Evolutionary conservation across 192 early-diverging fungal species (phyloP).

Genomic region (Phlyctochytrium planicorne): DNA sequence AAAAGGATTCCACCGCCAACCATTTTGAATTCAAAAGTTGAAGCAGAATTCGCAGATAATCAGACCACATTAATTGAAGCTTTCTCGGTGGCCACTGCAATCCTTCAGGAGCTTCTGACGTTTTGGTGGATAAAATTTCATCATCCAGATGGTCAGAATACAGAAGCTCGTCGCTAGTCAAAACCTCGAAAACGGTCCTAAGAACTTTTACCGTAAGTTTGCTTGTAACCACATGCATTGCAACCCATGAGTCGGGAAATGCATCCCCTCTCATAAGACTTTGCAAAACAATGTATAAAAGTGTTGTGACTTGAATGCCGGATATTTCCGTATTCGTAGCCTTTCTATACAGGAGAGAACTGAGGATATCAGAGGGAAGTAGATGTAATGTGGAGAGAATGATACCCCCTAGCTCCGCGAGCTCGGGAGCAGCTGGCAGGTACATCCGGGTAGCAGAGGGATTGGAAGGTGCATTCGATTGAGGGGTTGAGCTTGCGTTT

Average conservation of each 20-base stretch:
- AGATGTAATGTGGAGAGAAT: constrained; percentile 37
- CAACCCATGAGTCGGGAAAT: constrained; percentile 39
- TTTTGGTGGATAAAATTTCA: not conserved
- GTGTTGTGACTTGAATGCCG: constrained; percentile 1
- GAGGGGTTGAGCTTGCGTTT: not conserved
- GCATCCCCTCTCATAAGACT: constrained; percentile 35
- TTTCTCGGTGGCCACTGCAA: constrained; percentile 12
- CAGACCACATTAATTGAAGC: constrained; percentile 36
- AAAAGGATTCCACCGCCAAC: constrained; percentile 57
- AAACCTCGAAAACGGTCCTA: not conserved
- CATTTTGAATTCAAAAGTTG: constrained; percentile 52
- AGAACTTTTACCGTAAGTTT: constrained; percentile 32
- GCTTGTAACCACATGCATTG: constrained; percentile 37
- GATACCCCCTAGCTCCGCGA: constrained; percentile 32
- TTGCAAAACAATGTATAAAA: constrained; percentile 25
- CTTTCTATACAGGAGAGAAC: constrained; percentile 5
- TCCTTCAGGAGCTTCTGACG: not conserved
- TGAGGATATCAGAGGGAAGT: constrained; percentile 10
- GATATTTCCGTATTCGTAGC: not conserved
- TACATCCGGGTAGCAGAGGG: not conserved
- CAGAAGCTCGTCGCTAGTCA: constrained; percentile 21
- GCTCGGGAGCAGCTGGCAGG: constrained; percentile 14
- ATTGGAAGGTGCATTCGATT: not conserved
- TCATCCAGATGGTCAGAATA: constrained; percentile 10
- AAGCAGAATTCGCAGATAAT: constrained; percentile 48